Base-by-base conservation (phyloP, 495 filamentous ascomycete species). In the Aspergillus ellipticus region DNA sequence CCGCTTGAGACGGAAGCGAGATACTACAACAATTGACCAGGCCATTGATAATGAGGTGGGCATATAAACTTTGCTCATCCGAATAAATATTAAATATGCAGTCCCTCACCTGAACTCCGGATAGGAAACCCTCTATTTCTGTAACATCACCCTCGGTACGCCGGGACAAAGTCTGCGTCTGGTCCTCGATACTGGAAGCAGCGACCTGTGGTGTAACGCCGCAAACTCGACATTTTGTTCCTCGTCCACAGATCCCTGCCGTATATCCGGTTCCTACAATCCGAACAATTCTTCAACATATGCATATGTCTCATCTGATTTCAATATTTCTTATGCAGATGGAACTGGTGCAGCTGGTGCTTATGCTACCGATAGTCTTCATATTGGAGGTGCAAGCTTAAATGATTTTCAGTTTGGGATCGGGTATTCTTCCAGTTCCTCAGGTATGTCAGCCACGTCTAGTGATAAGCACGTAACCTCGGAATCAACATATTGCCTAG, bases 261-360 rank as follows among this genome's bases (percentile, higher is more conserved):
- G 61, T 10, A 66, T 59, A 19, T 80, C 81, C 10, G 89, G 89
- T 13, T 85, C 87, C 8, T 94, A 90, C 66, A 61, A 81, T 48
- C 77, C 88, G n/a, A 89, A 88, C 62, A 68, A 73, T 0, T 96
- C 92, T 2, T 88, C 87, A n/a, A 88, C 93, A 0, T 95, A 92
- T 71, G 62, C 81, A 51, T 92, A 84, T 65, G 70, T 96, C 37
- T 83, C 82, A 29, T 83, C 79, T 59, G 80, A 88, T 59, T 98
- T 98, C 75, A 89, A 93, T 62, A 97, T 98, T 54, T 84, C 84
- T 8, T 98, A 98, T 65, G 89, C 90, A 22, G 94, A 97, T 69
- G 88, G 88, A 42, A 86, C 89, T 1, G 88, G 84, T 33, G 89
- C 93, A 0, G 61, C 67, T 6, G 94, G 94, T 8, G 90, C 93